Evolutionary conservation across 1,284 basidiomycete genomes (phyloP), one percentile per base, ranked within the genome.

Genomic region (Microbotryum violaceum): DNA sequence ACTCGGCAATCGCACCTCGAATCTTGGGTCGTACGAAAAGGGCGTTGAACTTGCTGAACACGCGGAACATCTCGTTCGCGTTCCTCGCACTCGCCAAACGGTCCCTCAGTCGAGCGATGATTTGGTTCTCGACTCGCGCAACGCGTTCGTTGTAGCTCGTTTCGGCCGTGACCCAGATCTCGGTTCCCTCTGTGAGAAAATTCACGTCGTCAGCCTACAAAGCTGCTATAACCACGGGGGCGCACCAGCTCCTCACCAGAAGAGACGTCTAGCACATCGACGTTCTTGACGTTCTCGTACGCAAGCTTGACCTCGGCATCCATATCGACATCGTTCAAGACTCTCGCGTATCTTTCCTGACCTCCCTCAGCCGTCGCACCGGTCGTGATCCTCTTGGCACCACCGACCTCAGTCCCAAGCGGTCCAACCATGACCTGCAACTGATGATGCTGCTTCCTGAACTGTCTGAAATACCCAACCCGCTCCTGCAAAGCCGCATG

Each of bases 61-160:
- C 94, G 58, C 93, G 83, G 77, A 99, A 97, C 93, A 97, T 98
- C 78, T 97, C 94, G 73, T 96, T 94, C 2, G 96, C 94, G 73
- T 96, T 97, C 55, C 91, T 82, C 29, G 94, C 93, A 12, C 91
- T 94, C n/a, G 90, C 96, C 23, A 98, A 82, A 62, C 91, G 81
- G 75, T 97, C 92, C 44, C 93, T 82, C 57, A 99, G 77, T 27
- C 90, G 82, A 7, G 93, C 89, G 74, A 98, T 98, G 74, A 98
- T 97, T 74, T 94, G 93, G 77, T 96, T 97, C 78, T 99, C 96
- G 45, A 98, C 96, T 12, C 93, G 82, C 1, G 94, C 88, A 8
- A 98, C 92, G 18, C 93, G 87, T 75, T 97, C 94, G 71, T 97
- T 97, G 79, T 99, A 98, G 21, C 91, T 90, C 62, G 88, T 89